phyloP scores from a whole-genome alignment of 345 rosid genomes.

The Melaleuca quinquenervia region DNA sequence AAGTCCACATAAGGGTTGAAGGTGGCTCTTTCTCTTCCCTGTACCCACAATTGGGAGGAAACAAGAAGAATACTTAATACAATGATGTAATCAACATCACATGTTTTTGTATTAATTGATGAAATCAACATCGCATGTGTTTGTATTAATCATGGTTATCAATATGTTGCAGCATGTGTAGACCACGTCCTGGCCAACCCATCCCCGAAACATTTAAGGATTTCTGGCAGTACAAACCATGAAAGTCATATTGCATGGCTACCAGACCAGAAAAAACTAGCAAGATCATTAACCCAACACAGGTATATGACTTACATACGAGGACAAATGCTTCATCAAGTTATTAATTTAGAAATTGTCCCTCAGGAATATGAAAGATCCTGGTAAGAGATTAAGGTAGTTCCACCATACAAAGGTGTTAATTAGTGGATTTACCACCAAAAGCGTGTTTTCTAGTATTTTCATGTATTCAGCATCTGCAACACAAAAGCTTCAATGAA shows the following conservation, averaged over 20 bases:
- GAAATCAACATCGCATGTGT: not conserved
- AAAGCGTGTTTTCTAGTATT: not conserved
- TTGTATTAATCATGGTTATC: not conserved
- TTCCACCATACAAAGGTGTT: not conserved
- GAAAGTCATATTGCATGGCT: not conserved
- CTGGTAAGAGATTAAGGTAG: not conserved
- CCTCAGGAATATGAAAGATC: not conserved
- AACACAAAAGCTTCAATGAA: not conserved
- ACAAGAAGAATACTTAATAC: not conserved
- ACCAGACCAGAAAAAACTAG: not conserved
- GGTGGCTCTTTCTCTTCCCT: conserved; percentile 91
- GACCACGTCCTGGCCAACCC: not conserved
- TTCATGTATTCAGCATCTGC: not conserved
- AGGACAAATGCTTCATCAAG: not conserved
- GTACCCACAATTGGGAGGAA: conserved; percentile 15
- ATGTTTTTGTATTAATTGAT: too few species aligned
- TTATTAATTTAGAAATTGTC: not conserved
- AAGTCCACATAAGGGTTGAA: conserved; percentile 83
- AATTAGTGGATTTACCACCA: not conserved
- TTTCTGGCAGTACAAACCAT: not conserved
- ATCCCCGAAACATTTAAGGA: not conserved
- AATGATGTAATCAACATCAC: not conserved
- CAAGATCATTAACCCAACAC: not conserved
- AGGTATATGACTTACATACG: not conserved
- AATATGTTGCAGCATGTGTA: not conserved